Evolutionary conservation across 2,329 filamentous ascomycete species (phyloP).

Genomic region (Talaromyces sp.): DNA sequence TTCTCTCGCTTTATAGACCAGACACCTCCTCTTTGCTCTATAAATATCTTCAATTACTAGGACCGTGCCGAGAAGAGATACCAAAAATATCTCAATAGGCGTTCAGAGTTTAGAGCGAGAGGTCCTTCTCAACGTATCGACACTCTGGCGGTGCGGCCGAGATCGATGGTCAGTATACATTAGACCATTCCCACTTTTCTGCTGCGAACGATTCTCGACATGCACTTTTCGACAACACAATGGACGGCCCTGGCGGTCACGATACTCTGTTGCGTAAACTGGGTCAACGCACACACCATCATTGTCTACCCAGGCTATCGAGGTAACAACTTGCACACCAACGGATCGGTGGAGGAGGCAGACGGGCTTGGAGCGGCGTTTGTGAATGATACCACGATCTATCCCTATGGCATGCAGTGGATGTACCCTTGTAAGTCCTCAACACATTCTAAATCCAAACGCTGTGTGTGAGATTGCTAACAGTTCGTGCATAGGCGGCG

Average conservation of each 20-base stretch:
- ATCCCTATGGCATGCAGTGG: conserved; percentile 92
- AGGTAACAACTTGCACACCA: conserved; percentile 80
- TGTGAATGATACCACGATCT: conserved; percentile 49
- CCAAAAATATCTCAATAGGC: not conserved
- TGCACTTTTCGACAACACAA: conserved; percentile 17
- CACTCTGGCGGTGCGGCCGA: not conserved
- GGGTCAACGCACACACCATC: conserved; percentile 62
- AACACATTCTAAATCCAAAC: not conserved
- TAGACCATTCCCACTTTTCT: not conserved
- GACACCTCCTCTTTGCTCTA: conserved; percentile 1
- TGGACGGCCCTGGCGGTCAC: conserved; percentile 17
- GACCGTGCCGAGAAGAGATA: not conserved
- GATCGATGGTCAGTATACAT: conserved; percentile 5
- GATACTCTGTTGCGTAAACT: conserved; percentile 28
- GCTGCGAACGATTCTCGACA: not conserved
- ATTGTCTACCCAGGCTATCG: conserved; percentile 83
- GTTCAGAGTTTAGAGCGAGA: not conserved
- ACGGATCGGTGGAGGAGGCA: conserved; percentile 54
- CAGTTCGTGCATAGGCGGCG: conserved; percentile 62
- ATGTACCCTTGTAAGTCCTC: conserved; percentile 78
- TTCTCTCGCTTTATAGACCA: not conserved
- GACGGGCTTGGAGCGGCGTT: conserved; percentile 46
- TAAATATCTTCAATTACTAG: not conserved
- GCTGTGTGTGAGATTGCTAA: not conserved
- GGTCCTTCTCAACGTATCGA: not conserved